Conservation (phyloP, 73 alveolate genomes). For the Durusdinium trenchii region DNA sequence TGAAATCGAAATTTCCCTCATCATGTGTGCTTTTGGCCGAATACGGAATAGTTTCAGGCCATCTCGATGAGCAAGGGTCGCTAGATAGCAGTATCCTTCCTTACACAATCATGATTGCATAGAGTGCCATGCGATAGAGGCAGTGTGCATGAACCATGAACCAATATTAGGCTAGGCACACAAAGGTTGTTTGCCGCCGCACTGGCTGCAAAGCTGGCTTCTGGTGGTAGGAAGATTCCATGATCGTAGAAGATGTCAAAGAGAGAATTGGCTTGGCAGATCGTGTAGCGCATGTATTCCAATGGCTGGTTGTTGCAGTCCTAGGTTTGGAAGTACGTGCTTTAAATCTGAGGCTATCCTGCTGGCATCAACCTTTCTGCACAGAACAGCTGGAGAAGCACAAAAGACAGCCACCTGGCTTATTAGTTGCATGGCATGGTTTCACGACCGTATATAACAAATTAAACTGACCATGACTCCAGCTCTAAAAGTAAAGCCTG, state of each 20-base stretch:
- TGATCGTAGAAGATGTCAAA: neutral
- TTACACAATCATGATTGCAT: neutral
- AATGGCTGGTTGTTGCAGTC: neutral
- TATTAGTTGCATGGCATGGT: neutral
- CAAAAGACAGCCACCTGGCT: too few relatives aligned
- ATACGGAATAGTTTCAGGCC: neutral
- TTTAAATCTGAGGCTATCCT: too few relatives aligned
- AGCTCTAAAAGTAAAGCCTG: neutral
- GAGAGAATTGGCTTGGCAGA: neutral
- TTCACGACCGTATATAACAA: too few relatives aligned
- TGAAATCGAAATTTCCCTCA: neutral
- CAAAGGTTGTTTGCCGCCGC: neutral
- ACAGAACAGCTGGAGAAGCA: neutral
- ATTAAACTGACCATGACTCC: neutral
- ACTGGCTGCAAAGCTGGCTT: neutral
- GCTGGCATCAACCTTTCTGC: too few relatives aligned
- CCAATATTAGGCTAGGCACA: neutral
- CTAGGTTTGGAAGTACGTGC: neutral
- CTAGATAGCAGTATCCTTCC: conserved; percentile 6
- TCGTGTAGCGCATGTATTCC: neutral
- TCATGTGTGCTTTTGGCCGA: neutral
- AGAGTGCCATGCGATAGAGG: neutral
- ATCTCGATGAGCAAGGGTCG: neutral
- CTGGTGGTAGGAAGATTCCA: neutral
- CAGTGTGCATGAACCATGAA: too few relatives aligned